These are phyloP conservation scores for Scheffersomyces insectosa DNA, from an alignment of 1,139 yeast species.

Conservation along the genomic window DNA sequence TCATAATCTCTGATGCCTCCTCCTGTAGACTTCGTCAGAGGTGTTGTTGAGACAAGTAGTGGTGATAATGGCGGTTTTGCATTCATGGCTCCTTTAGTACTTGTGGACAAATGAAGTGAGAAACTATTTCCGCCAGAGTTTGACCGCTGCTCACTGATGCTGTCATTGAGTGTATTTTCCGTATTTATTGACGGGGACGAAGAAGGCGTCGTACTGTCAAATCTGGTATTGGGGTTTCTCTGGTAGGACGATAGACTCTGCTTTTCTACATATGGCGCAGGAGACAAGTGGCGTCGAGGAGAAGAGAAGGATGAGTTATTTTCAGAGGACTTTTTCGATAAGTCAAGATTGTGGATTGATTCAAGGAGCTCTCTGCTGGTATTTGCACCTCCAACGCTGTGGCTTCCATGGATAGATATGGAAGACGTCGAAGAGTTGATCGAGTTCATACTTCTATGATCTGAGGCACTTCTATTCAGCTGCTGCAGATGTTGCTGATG, in stretches of 20 bases:
- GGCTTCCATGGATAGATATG: neutral
- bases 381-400: neutral
- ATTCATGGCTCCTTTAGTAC: conserved; percentile 1
- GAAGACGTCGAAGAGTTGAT: neutral
- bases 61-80: conserved; percentile 79
- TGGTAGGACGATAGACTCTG: conserved; percentile 58
- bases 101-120: conserved; percentile 3
- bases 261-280: conserved; percentile 48
- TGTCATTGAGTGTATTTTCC: conserved; percentile 9
- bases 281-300: conserved; percentile 58
- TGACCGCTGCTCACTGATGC: conserved; percentile 15
- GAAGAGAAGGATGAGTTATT: conserved; percentile 43
- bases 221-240: conserved; percentile 37
- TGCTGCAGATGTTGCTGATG: no score
- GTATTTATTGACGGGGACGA: conserved; percentile 36
- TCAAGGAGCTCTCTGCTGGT: neutral
- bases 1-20: conserved; percentile 82
- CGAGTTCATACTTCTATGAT: neutral
- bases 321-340: conserved; percentile 15
- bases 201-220: conserved; percentile 41
- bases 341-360: conserved; percentile 1
- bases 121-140: conserved; percentile 15
- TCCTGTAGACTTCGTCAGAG: conserved; percentile 52
- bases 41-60: conserved; percentile 62
- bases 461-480: neutral